A percentile compares a stretch with the other conserved stretches of the same genome.
Conservation (phyloP, 106 monocot species). For the Dendrobium catenatum region DNA sequence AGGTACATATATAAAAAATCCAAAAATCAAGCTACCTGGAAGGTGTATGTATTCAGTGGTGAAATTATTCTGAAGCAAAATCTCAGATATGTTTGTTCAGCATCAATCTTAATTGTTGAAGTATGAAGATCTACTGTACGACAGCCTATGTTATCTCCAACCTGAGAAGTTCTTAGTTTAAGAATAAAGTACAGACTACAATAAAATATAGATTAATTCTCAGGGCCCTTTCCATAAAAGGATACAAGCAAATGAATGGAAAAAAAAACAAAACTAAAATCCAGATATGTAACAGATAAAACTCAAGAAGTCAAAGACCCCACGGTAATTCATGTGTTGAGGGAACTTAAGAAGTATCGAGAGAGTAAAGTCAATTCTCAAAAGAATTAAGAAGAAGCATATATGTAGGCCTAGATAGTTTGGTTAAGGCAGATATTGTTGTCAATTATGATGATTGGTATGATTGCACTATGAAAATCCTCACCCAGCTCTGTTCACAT, state of each 20-base stretch:
- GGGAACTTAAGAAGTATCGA: no score
- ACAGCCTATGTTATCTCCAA: conserved; percentile 48
- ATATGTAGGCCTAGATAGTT: no score
- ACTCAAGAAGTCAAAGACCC: background rate
- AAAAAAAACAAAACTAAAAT: background rate
- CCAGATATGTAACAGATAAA: background rate
- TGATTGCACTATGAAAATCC: no score
- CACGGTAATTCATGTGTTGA: background rate
- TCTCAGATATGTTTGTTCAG: conserved; percentile 79
- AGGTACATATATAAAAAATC: background rate
- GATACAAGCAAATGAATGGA: background rate
- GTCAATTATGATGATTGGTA: no score
- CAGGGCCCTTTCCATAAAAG: background rate
- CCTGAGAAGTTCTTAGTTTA: conserved; percentile 28
- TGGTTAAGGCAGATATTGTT: no score
- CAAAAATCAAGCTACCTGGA: conserved; percentile 56
- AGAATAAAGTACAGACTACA: background rate
- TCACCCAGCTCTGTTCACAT: no score
- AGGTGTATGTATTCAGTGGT: conserved; percentile 68
- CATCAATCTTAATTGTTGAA: conserved; percentile 92
- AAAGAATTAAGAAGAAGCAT: no score
- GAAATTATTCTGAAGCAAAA: conserved; percentile 98
- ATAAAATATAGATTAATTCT: background rate
- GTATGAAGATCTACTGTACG: conserved; percentile 77
- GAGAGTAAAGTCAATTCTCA: no score